Evolutionary conservation across 2,329 filamentous ascomycete genomes (phyloP), one percentile per base, ranked within the genome.

Genomic region (Penicillium sp.): DNA sequence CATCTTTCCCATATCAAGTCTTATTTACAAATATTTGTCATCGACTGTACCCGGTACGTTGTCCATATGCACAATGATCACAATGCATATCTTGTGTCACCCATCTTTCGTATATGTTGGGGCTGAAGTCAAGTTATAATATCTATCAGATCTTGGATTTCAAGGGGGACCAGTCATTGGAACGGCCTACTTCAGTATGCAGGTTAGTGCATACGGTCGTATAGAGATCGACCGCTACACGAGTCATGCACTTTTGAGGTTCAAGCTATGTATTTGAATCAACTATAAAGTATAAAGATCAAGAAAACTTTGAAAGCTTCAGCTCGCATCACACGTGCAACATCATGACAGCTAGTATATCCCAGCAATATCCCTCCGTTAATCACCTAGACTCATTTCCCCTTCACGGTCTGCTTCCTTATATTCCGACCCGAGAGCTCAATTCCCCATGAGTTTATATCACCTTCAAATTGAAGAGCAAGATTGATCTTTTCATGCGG

Each of bases 401-500:
- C 24, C 16, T 44, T 56, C 28, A 60, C 7, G 0, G 11, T 40
- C 34, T 48, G 26, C 23, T 55, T 59, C 23, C 57, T 24, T 3
- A 69, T 34, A 52, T 71, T 71, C 1, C 52, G 56, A 11, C 67
- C 69, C 1, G 54, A 59, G 11, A 71, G 26, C 19, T 63, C 58
- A 10, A 71, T 18, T 6, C 26, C 23, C 10, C 56, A 57, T 5
- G 48, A 3, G 11, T 42, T 36, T 5, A 62, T 6, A 16, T 59
- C 51, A 2, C 56, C 55, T 4, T 55, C 31, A 37, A 68, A 65
- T 26, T 54, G 45, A 31, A 79, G 74, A 1, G 63, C 61, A 46
- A 83, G 18, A 8, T 66, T 69, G 5, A 84, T 40, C 48, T 71
- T 79, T 71, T 87, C 85, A 1, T 72, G 68, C 0, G 84, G 83